Conservation (phyloP, 2,329 filamentous ascomycete species). For the Phaeosphaeriaceae sp. region DNA sequence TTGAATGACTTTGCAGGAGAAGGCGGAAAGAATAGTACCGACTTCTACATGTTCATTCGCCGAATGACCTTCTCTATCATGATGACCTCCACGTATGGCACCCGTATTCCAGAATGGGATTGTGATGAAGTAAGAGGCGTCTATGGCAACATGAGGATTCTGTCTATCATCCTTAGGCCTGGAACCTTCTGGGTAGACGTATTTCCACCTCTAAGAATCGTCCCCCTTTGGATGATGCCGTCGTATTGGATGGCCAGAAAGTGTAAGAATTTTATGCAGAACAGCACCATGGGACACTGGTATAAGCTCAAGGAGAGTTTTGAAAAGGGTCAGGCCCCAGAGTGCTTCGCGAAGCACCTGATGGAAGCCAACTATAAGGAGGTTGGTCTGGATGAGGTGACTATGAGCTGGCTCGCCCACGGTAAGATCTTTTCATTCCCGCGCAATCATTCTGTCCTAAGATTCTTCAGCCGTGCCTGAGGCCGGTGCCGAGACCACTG, state of each 20-base stretch:
- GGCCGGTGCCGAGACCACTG: slow-evolving; percentile 42
- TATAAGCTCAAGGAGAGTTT: slow-evolving; percentile 16
- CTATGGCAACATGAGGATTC: slow-evolving; percentile 20
- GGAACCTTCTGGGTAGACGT: slow-evolving; percentile 20
- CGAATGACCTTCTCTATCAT: slow-evolving; percentile 20
- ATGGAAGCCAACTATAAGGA: slow-evolving; percentile 37
- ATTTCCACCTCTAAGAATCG: slow-evolving; percentile 12
- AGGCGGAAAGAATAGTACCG: slow-evolving; percentile 30
- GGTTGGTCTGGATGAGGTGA: slow-evolving; percentile 24
- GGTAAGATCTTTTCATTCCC: slow-evolving; percentile 9
- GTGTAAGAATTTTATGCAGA: neutral
- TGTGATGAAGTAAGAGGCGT: slow-evolving; percentile 20
- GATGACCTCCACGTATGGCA: slow-evolving; percentile 27
- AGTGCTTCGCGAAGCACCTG: slow-evolving; percentile 25
- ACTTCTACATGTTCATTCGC: slow-evolving; percentile 22
- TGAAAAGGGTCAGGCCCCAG: slow-evolving; percentile 11
- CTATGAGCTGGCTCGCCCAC: slow-evolving; percentile 29
- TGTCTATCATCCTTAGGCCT: slow-evolving; percentile 13
- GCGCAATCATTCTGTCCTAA: neutral
- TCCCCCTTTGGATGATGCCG: slow-evolving; percentile 16
- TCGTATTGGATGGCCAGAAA: slow-evolving; percentile 9
- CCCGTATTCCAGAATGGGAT: slow-evolving; percentile 18
- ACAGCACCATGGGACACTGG: slow-evolving; percentile 22
- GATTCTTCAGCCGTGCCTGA: slow-evolving; percentile 30
- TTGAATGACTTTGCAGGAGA: slow-evolving; percentile 45